Evolutionary conservation across 1,284 basidiomycete genomes (phyloP).

Genomic region (Farysia itapuensis): DNA sequence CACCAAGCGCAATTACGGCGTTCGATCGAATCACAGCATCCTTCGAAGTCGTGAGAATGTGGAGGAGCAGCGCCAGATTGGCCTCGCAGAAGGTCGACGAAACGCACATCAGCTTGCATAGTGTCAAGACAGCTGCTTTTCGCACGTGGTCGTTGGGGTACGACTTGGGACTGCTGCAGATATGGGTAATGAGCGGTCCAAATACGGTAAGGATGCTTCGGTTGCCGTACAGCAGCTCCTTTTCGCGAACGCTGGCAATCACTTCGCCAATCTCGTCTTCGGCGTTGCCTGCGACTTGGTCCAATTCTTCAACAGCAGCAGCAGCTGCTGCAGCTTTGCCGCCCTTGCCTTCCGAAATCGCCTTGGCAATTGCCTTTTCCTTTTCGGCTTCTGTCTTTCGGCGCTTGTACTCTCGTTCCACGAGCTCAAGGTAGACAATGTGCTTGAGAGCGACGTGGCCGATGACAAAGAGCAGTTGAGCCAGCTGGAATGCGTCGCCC

Average conservation of each 20-base stretch:
- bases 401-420: conserved; percentile 95
- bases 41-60: conserved; percentile 84
- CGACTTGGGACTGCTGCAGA: conserved; percentile 70
- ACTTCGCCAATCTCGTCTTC: conserved; percentile 97
- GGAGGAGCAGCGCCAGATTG: conserved; percentile 85
- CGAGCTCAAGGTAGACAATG: conserved; percentile 90
- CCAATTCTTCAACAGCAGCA: conserved; percentile 72
- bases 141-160: conserved; percentile 79
- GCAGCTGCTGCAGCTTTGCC: conserved; percentile 40
- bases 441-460: conserved; percentile 98
- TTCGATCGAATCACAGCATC: conserved; percentile 89
- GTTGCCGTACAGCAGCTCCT: conserved; percentile 81
- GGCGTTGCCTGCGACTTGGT: conserved; percentile 94
- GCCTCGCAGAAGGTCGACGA: conserved; percentile 90
- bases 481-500: conserved; percentile 72
- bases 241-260: conserved; percentile 79
- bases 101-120: conserved; percentile 96
- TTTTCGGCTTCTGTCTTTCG: conserved; percentile 85
- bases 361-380: conserved; percentile 43
- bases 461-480: conserved; percentile 88
- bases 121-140: conserved; percentile 80
- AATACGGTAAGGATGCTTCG: conserved; percentile 82
- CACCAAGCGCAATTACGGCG: conserved; percentile 93
- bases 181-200: conserved; percentile 84
- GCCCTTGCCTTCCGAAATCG: conserved; percentile 42